Evolutionary conservation across 2,329 filamentous ascomycete species (phyloP).

Genomic region (Diaporthe capsici): DNA sequence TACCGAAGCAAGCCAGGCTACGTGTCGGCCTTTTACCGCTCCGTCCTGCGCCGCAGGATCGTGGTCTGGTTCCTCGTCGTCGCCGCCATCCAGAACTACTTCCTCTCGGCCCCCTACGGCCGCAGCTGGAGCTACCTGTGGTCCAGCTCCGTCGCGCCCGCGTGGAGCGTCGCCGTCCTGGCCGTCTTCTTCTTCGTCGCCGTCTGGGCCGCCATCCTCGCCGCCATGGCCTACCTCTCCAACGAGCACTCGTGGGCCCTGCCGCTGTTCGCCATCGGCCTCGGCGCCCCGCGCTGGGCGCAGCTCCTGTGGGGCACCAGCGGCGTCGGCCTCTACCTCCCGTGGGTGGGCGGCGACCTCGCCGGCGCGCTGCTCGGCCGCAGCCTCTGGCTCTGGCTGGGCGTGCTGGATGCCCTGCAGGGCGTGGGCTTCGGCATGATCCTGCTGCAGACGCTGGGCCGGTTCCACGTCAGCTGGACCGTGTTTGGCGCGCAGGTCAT

Average conservation of each 20-base stretch:
- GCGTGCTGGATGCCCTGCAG: constrained; percentile 75
- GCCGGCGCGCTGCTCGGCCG: constrained; percentile 69
- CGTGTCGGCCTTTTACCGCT: constrained; percentile 75
- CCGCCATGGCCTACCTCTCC: constrained; percentile 66
- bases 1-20: constrained; percentile 75
- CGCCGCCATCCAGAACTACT: constrained; percentile 77
- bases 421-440: constrained; percentile 79
- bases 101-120: constrained; percentile 75
- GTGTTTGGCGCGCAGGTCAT: constrained; percentile 73
- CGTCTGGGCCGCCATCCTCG: constrained; percentile 69
- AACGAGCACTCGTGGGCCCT: constrained; percentile 76
- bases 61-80: constrained; percentile 77
- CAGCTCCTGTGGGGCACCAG: constrained; percentile 78
- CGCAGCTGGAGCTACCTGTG: constrained; percentile 78
- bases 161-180: constrained; percentile 70
- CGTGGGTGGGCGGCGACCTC: constrained; percentile 70
- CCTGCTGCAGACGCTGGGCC: constrained; percentile 73
- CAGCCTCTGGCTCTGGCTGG: constrained; percentile 76
- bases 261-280: constrained; percentile 76
- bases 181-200: constrained; percentile 67
- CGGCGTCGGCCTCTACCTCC: constrained; percentile 72
- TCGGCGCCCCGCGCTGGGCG: constrained; percentile 76
- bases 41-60: constrained; percentile 73
- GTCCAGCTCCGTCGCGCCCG: constrained; percentile 66
- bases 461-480: constrained; percentile 75